Conservation (phyloP, 2,329 filamentous ascomycete genomes). For the Beauveria pseudobassiana region DNA sequence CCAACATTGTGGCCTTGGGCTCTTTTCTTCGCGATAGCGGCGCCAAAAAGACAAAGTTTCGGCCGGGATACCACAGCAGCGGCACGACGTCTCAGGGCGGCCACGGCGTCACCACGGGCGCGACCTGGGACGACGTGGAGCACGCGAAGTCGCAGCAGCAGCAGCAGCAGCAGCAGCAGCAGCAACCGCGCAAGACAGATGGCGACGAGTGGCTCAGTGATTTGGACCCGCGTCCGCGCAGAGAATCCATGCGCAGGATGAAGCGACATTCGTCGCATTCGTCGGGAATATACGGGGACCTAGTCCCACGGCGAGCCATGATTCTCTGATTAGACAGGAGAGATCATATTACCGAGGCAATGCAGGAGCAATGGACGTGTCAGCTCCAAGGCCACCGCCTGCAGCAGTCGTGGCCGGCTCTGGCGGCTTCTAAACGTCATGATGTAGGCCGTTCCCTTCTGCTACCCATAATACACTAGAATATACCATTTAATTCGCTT, state of each 20-base stretch:
- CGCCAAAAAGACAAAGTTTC: constrained; percentile 77
- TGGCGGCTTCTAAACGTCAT: background rate
- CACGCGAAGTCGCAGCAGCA: constrained; percentile 12
- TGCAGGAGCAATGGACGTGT: background rate
- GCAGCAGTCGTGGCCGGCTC: constrained; percentile 7
- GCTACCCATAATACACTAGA: background rate
- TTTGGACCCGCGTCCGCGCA: background rate
- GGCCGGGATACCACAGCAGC: constrained; percentile 39
- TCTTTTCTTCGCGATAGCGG: constrained; percentile 85
- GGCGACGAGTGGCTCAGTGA: constrained; percentile 12
- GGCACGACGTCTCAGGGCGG: constrained; percentile 20
- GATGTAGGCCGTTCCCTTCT: background rate
- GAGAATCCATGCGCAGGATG: constrained; percentile 1
- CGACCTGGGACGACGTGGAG: constrained; percentile 20
- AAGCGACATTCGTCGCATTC: constrained; percentile 7
- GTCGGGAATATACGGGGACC: background rate
- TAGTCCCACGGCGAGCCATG: constrained; percentile 9
- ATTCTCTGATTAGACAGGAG: constrained; percentile 9
- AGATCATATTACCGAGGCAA: background rate
- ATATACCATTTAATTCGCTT: constrained; percentile 1
- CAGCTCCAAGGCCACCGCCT: background rate
- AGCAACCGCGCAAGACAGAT: constrained; percentile 5
- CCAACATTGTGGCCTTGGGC: constrained; percentile 79
- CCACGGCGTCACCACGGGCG: constrained; percentile 14
- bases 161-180: background rate